Base-by-base conservation (phyloP, 2,329 filamentous ascomycete species). In the Fusarium virguliforme region DNA sequence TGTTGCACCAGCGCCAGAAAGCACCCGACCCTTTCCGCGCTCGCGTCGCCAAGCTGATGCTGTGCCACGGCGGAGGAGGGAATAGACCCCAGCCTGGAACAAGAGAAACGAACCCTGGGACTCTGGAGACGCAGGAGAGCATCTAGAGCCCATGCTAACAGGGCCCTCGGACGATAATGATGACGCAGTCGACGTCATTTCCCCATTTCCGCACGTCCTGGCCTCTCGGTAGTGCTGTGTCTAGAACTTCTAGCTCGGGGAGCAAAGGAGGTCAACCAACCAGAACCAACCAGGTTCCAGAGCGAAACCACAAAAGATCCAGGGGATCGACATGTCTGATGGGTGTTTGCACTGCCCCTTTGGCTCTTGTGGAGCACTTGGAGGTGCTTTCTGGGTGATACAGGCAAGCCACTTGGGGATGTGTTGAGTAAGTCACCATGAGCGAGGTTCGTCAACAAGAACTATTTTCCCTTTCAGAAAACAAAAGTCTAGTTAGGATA, bases 181-280 rank as follows among this genome's bases (percentile, higher is more conserved):
- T 48, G 58, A 62, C 55, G 15, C 55, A 46, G 37, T 37, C 61
- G 41, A 72, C 65, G 68, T 71, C 68, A 71, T 72, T 30, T 61
- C 60, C 61, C 46, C 30, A 60, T 61, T 50, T 57, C 50, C 53
- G 46, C 37, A 51, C 60, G 68, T 37, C 68, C 54, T 68, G 68
- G 28, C 26, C 46, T 56, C 55, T 71, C 18, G 40, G 53, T 71
- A 69, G 68, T 69, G 65, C 26, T 58, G 53, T 60, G 69, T 58
- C 69, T 64, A 54, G 69, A 67, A 64, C 69, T 58, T 70, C 55
- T 72, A 70, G 69, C 65, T 32, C 41, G 28, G 28, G 58, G 67
- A 10, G n/a, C 46, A 10, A 30, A n/a, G 8, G 28, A 26, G 10
- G 15, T 50, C 46, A 9, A 50, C 46, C 13, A 30, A 30, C 43